phyloP scores from a whole-genome alignment of 768 basidiomycete genomes.

The Lentinula guzmanii region DNA sequence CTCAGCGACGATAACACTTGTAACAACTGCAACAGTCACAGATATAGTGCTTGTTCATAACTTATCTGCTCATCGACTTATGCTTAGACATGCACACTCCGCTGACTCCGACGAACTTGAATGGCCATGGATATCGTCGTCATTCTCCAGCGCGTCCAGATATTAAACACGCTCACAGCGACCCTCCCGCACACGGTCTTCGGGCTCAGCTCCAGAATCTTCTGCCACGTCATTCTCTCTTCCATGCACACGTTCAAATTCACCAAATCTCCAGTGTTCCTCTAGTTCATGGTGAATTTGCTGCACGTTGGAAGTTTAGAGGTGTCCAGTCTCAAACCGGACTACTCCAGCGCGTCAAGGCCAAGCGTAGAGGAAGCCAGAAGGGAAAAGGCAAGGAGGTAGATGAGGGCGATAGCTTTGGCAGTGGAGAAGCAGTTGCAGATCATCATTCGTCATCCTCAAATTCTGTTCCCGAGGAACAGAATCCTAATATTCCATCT shows the following conservation, averaged over 20 bases:
- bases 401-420: slow-evolving; percentile 6
- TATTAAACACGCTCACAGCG: neutral
- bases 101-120: neutral
- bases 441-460: neutral
- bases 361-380: neutral
- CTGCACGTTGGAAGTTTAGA: slow-evolving; percentile 68
- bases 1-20: neutral
- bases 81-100: slow-evolving; percentile 2
- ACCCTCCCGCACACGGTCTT: slow-evolving; percentile 23
- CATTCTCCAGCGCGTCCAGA: neutral
- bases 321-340: slow-evolving; percentile 32
- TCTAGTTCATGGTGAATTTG: slow-evolving; percentile 65
- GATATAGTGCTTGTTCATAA: neutral
- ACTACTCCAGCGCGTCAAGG: slow-evolving; percentile 17
- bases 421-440: neutral
- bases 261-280: slow-evolving; percentile 71
- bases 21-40: neutral
- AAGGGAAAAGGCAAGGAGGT: slow-evolving; percentile 14
- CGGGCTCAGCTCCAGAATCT: slow-evolving; percentile 57
- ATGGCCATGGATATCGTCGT: neutral
- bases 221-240: slow-evolving; percentile 59
- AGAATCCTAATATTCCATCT: neutral
- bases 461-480: neutral
- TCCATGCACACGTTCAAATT: slow-evolving; percentile 53
- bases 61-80: neutral